Conservation (phyloP, 768 basidiomycete genomes). For the Sistotremastrum suecicum region DNA sequence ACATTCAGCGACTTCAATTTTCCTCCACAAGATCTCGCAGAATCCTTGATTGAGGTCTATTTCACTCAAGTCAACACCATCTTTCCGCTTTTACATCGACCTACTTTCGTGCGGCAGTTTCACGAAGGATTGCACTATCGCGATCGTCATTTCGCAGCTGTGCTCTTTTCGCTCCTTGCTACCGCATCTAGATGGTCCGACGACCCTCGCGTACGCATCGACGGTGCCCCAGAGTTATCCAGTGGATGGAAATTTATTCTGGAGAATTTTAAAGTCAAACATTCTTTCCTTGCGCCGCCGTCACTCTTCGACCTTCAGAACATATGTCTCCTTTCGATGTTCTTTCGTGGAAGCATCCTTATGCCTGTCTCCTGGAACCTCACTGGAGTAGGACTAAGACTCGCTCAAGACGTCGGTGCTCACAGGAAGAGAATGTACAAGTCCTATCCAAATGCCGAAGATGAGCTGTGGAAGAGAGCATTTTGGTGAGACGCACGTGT, state of each 20-base stretch:
- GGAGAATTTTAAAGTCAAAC: background rate
- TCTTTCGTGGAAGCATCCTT: background rate
- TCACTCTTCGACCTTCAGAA: background rate
- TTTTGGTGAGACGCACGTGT: conserved; percentile 38
- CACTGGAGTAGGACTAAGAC: conserved; percentile 16
- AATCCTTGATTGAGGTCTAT: conserved; percentile 47
- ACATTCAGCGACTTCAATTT: conserved; percentile 19
- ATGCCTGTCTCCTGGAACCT: background rate
- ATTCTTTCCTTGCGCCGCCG: background rate
- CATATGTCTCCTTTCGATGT: background rate
- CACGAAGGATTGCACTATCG: conserved; percentile 34
- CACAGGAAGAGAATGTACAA: conserved; percentile 52
- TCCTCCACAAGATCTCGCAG: conserved; percentile 49
- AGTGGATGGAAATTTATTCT: background rate
- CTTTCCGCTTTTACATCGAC: conserved; percentile 57
- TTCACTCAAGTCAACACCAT: conserved; percentile 47
- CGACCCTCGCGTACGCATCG: conserved; percentile 39
- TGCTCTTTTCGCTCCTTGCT: conserved; percentile 54
- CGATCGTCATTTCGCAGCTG: conserved; percentile 44
- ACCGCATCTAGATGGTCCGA: conserved; percentile 53
- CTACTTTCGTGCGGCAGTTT: conserved; percentile 54
- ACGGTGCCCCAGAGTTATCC: background rate
- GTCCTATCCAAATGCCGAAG: conserved; percentile 31
- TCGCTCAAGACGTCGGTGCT: conserved; percentile 58
- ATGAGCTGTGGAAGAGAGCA: conserved; percentile 66